Percentiles rank a stretch among this genome's conserved stretches.
Evolutionary conservation across 2,329 filamentous ascomycete species (phyloP).

Genomic region (Bipolaris bicolor): DNA sequence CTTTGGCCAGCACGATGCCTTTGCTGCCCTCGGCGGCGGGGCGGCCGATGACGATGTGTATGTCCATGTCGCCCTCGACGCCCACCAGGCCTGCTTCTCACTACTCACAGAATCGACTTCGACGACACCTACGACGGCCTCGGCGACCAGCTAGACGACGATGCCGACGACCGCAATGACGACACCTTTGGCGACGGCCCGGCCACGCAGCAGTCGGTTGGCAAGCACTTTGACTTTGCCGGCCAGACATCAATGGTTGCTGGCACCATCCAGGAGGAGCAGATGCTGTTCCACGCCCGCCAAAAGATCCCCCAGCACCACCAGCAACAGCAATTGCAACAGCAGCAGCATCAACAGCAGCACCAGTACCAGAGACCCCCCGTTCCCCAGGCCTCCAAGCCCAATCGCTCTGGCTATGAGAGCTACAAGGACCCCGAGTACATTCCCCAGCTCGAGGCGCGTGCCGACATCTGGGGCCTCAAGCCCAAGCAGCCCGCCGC

Average conservation of each 20-base stretch:
- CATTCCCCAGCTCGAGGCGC: conserved; percentile 87
- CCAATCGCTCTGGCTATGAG: conserved; percentile 84
- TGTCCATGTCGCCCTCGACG: conserved; percentile 51
- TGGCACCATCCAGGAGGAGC: conserved; percentile 87
- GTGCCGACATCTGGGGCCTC: conserved; percentile 90
- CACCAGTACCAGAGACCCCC: conserved; percentile 44
- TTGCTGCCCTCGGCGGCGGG: conserved; percentile 75
- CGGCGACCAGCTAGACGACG: conserved; percentile 87
- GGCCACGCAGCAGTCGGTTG: conserved; percentile 63
- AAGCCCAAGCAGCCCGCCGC: conserved; percentile 63
- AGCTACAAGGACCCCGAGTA: conserved; percentile 85
- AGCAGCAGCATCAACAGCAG: conserved; percentile 36
- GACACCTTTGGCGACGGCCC: conserved; percentile 77
- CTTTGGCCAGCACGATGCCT: conserved; percentile 89
- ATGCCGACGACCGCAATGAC: conserved; percentile 93
- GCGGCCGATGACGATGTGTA: conserved; percentile 66
- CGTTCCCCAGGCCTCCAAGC: conserved; percentile 58
- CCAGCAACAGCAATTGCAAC: conserved; percentile 3
- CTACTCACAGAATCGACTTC: conserved; percentile 76
- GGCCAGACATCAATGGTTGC: conserved; percentile 88
- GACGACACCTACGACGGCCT: conserved; percentile 97
- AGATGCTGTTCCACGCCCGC: conserved; percentile 80
- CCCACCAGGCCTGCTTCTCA: conserved; percentile 49
- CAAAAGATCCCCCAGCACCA: conserved; percentile 58
- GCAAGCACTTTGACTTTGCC: conserved; percentile 97